Percentiles rank a stretch among this genome's conserved stretches.
Evolutionary conservation across 176 grass and related monocot species (phyloP).

Genomic region (Paspalum notatum): DNA sequence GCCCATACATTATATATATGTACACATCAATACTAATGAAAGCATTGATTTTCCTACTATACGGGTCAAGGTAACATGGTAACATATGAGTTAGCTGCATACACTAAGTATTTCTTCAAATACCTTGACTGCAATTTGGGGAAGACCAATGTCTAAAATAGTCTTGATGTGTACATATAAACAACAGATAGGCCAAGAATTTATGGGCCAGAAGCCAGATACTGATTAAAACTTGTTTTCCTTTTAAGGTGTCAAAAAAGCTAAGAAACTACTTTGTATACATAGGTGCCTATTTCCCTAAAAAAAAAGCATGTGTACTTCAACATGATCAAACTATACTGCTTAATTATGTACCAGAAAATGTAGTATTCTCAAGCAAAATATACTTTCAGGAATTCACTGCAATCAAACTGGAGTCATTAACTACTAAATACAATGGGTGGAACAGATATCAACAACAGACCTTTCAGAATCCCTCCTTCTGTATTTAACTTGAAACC

Average conservation of each 20-base stretch:
- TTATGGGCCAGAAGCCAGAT: neutral
- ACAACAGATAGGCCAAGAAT: neutral
- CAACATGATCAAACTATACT: constrained; percentile 12
- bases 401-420: constrained; percentile 3
- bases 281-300: neutral
- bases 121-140: neutral
- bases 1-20: neutral
- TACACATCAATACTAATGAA: neutral
- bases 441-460: constrained; percentile 26
- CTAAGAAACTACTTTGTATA: constrained; percentile 10
- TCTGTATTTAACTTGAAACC: constrained; percentile 94
- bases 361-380: constrained; percentile 7
- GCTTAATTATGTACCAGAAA: constrained; percentile 21
- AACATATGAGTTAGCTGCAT: neutral
- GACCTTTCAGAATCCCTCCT: constrained; percentile 92
- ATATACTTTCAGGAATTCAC: neutral
- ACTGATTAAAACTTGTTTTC: neutral
- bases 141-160: neutral
- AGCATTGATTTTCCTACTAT: neutral
- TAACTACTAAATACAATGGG: constrained; percentile 29
- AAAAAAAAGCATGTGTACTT: constrained; percentile 9
- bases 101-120: neutral
- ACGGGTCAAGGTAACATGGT: neutral
- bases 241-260: neutral
- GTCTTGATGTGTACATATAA: neutral